These are phyloP conservation scores for Rhizopogon roseolus DNA, from an alignment of 768 basidiomycete species.

Conservation along the genomic window DNA sequence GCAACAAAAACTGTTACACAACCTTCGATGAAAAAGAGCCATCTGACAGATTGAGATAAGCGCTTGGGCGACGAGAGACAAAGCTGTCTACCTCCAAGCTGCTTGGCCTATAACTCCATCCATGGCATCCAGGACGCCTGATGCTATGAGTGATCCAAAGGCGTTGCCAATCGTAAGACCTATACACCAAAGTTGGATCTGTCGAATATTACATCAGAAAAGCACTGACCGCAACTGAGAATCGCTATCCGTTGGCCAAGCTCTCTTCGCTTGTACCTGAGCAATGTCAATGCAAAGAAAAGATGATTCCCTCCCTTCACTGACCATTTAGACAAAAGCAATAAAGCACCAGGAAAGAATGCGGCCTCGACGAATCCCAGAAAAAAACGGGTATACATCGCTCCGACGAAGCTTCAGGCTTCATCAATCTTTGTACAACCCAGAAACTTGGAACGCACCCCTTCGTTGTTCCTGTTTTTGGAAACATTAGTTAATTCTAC, in stretches of 20 bases:
- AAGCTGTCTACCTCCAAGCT: constrained; percentile 58
- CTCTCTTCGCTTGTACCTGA: constrained; percentile 67
- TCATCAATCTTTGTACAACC: background rate
- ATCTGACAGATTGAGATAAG: constrained; percentile 33
- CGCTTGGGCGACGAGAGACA: background rate
- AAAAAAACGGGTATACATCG: constrained; percentile 65
- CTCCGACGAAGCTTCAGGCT: constrained; percentile 49
- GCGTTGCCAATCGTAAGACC: constrained; percentile 74
- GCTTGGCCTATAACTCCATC: constrained; percentile 61
- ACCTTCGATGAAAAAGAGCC: constrained; percentile 73
- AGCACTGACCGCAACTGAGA: constrained; percentile 45
- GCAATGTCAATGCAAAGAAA: constrained; percentile 52
- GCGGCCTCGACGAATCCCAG: constrained; percentile 76
- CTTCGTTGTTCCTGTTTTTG: constrained; percentile 34
- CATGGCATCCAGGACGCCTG: constrained; percentile 69
- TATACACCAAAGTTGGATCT: background rate
- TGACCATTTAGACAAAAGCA: constrained; percentile 29
- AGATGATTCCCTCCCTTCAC: constrained; percentile 10
- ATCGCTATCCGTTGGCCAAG: constrained; percentile 65
- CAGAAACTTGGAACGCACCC: constrained; percentile 18
- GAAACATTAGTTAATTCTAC: background rate
- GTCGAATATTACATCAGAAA: background rate
- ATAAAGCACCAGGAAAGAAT: constrained; percentile 59
- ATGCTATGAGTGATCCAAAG: constrained; percentile 75
- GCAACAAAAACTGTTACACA: constrained; percentile 47